These are phyloP conservation scores for Delphinella strobiligena DNA, from an alignment of 2,329 filamentous ascomycete species.

Conservation along the genomic window DNA sequence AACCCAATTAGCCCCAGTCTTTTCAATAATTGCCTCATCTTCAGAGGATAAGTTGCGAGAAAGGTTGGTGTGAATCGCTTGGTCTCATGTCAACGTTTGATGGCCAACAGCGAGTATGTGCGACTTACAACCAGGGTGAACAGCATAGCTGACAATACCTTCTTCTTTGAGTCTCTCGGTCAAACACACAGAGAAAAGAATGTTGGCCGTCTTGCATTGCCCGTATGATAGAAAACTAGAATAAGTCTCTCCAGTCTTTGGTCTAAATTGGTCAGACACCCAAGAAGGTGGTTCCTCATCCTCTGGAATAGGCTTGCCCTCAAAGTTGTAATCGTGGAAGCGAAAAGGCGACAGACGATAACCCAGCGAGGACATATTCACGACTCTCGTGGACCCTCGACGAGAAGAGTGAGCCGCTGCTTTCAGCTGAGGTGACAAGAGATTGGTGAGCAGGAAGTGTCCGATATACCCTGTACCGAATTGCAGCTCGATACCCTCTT, in stretches of 20 bases:
- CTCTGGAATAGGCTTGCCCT: conserved; percentile 12
- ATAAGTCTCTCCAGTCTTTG: conserved; percentile 19
- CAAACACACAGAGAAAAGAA: conserved; percentile 30
- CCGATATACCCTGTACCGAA: conserved; percentile 12
- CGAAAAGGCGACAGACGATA: conserved; percentile 19
- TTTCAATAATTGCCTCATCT: conserved; percentile 14
- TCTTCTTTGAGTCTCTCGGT: conserved; percentile 18
- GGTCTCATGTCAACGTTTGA: not conserved
- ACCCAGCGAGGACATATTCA: conserved; percentile 18
- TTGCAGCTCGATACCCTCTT: conserved; percentile 25
- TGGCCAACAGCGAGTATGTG: not conserved
- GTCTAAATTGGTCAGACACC: too few relatives aligned
- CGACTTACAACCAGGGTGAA: conserved; percentile 27
- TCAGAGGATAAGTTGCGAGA: conserved; percentile 10
- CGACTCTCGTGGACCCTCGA: conserved; percentile 13
- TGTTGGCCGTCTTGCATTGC: conserved; percentile 35
- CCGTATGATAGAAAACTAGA: conserved; percentile 28
- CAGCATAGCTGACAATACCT: conserved; percentile 24
- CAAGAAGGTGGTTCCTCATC: conserved; percentile 12
- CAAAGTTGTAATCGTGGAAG: conserved; percentile 23
- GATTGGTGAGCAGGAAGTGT: conserved; percentile 15
- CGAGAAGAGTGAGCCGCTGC: conserved; percentile 8
- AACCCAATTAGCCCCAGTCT: conserved; percentile 21
- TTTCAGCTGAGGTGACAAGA: conserved; percentile 10
- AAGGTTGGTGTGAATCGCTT: conserved; percentile 11